Conservation (phyloP, 1,284 basidiomycete genomes). For the Irpex sp. region DNA sequence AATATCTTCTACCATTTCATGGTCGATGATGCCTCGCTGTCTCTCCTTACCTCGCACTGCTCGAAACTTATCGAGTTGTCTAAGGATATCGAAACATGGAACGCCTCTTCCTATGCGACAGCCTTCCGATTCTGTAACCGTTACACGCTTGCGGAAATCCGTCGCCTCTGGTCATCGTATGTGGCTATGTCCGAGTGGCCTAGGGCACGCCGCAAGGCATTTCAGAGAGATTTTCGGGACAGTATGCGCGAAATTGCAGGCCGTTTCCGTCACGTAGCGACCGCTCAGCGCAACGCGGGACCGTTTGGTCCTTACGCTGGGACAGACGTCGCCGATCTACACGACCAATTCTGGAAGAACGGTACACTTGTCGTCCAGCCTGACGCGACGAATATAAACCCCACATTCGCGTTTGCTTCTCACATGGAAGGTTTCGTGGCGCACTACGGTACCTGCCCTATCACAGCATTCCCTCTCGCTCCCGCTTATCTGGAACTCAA, state of each 20-base stretch:
- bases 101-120: conserved; percentile 34
- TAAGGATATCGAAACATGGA: conserved; percentile 39
- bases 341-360: conserved; percentile 36
- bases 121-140: conserved; percentile 35
- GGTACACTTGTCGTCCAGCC: conserved; percentile 28
- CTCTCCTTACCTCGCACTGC: conserved; percentile 41
- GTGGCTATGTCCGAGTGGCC: conserved; percentile 19
- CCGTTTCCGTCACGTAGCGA: conserved; percentile 9
- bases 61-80: conserved; percentile 37
- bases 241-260: conserved; percentile 1
- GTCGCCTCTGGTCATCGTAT: conserved; percentile 41
- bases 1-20: conserved; percentile 56
- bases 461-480: conserved; percentile 45
- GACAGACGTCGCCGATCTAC: background rate
- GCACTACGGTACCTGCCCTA: conserved; percentile 45
- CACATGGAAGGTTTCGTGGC: conserved; percentile 39
- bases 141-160: conserved; percentile 39
- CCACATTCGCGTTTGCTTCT: conserved; percentile 43
- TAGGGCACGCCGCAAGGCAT: conserved; percentile 2
- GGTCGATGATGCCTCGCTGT: conserved; percentile 38
- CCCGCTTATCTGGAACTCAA: conserved; percentile 18
- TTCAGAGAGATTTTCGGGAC: no score
- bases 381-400: conserved; percentile 38
- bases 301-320: conserved; percentile 31
- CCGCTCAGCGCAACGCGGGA: conserved; percentile 32